A percentile compares a stretch with the other conserved stretches of the same genome.
Evolutionary conservation across 768 basidiomycete species (phyloP).

Genomic region (Thelephora aurantiotincta): DNA sequence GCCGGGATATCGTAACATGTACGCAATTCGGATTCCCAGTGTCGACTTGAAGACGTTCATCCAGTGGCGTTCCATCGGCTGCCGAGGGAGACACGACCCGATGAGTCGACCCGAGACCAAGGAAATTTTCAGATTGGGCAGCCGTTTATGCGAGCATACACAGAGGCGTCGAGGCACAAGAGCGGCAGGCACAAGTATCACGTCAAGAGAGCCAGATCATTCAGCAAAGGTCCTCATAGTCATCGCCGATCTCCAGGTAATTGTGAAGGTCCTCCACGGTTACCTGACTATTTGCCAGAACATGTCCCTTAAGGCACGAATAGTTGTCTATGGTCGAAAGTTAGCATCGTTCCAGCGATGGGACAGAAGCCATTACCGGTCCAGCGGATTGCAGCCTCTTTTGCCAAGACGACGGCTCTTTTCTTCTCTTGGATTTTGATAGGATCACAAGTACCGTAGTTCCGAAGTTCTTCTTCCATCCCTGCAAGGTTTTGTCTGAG

Average conservation of each 20-base stretch:
- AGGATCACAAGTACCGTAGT: conserved; percentile 80
- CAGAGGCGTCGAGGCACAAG: too few relatives aligned
- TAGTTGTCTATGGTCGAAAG: conserved; percentile 44
- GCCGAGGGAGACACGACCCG: too few relatives aligned
- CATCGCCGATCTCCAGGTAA: conserved; percentile 52
- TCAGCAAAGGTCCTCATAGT: conserved; percentile 62
- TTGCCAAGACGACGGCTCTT: conserved; percentile 58
- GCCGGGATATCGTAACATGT: too few relatives aligned
- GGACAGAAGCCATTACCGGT: conserved; percentile 50
- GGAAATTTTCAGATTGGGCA: too few relatives aligned
- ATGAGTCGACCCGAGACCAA: too few relatives aligned
- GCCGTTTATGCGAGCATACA: too few relatives aligned
- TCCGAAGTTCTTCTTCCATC: conserved; percentile 55
- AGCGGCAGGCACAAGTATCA: too few relatives aligned
- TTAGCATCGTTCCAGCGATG: too few relatives aligned
- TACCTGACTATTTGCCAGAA: conserved; percentile 46
- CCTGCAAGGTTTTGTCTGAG: conserved; percentile 33
- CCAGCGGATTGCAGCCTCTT: conserved; percentile 77
- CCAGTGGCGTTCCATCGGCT: too few relatives aligned
- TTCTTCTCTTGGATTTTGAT: conserved; percentile 65
- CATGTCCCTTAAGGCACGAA: conserved; percentile 45
- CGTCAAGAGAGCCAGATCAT: too few relatives aligned
- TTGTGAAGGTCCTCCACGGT: conserved; percentile 49
- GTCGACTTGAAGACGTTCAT: too few relatives aligned
- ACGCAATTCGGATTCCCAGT: too few relatives aligned